A percentile compares a stretch with the other conserved stretches of the same genome.
These are phyloP conservation scores for Boletales sp. DNA, from an alignment of 768 basidiomycete genomes.

Conservation along the genomic window DNA sequence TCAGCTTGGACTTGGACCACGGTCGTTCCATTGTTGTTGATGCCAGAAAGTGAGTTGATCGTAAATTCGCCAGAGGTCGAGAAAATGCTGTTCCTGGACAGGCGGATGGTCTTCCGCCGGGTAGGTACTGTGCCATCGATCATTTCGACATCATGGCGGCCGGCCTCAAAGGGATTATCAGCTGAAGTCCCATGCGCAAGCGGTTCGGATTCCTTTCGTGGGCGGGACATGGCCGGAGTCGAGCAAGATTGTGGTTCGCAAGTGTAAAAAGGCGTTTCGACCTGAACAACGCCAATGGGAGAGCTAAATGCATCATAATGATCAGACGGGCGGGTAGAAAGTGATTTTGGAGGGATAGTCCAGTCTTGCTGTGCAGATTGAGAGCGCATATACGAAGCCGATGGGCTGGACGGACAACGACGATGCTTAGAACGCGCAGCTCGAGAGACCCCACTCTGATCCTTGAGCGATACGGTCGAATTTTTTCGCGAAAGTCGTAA, in stretches of 20 bases:
- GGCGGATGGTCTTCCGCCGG: slow-evolving; percentile 12
- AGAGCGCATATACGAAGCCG: slow-evolving; percentile 27
- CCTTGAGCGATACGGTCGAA: slow-evolving; percentile 17
- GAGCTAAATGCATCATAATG: not conserved
- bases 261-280: slow-evolving; percentile 15
- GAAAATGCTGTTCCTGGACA: slow-evolving; percentile 27
- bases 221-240: slow-evolving; percentile 19
- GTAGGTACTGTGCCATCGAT: slow-evolving; percentile 5
- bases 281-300: slow-evolving; percentile 3
- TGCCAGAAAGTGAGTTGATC: slow-evolving; percentile 4
- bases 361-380: slow-evolving; percentile 11
- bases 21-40: not conserved
- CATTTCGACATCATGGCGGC: slow-evolving; percentile 19
- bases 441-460: slow-evolving; percentile 7
- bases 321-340: not conserved
- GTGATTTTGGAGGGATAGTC: slow-evolving; percentile 9
- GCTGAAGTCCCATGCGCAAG: not conserved
- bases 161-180: not conserved
- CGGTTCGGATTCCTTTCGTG: not conserved
- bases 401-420: slow-evolving; percentile 20
- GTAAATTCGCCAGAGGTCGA: slow-evolving; percentile 29
- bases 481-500: slow-evolving; percentile 14
- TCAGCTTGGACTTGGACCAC: too few relatives aligned
- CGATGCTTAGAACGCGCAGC: slow-evolving; percentile 13
- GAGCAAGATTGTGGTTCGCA: slow-evolving; percentile 24